These are phyloP conservation scores for Epichloe hybrida DNA, from an alignment of 2,329 filamentous ascomycete species.

Conservation along the genomic window DNA sequence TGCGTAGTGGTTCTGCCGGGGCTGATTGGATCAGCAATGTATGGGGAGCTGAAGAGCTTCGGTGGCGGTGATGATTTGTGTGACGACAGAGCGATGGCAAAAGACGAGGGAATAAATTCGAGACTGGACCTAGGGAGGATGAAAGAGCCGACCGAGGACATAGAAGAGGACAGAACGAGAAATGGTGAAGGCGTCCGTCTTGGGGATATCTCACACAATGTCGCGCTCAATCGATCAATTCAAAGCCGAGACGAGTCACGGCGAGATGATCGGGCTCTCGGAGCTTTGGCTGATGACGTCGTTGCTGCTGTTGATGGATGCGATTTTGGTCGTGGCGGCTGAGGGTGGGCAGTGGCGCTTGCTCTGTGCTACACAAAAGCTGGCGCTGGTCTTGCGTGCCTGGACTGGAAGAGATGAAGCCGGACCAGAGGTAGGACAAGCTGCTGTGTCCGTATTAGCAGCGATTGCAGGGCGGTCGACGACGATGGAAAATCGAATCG, in stretches of 20 bases:
- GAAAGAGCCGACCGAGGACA: constrained; percentile 35
- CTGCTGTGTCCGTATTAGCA: constrained; percentile 7
- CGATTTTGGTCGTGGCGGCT: background rate
- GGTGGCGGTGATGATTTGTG: background rate
- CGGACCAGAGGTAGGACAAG: constrained; percentile 8
- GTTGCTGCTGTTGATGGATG: background rate
- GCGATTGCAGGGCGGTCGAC: background rate
- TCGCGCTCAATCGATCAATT: constrained; percentile 8
- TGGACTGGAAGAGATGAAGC: constrained; percentile 3
- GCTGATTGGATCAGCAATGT: background rate
- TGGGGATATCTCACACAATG: constrained; percentile 24
- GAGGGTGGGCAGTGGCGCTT: background rate
- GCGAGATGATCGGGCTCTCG: background rate
- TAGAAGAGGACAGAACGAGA: constrained; percentile 33
- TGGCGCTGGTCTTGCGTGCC: background rate
- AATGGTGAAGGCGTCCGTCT: constrained; percentile 36
- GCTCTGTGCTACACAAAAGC: background rate
- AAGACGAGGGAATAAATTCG: background rate
- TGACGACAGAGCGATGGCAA: background rate
- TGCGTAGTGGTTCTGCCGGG: background rate
- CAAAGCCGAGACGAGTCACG: background rate
- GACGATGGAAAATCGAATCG: constrained; percentile 1
- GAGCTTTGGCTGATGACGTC: constrained; percentile 2
- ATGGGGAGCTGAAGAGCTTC: background rate
- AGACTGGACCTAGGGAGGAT: constrained; percentile 34